Evolutionary conservation across 768 basidiomycete species (phyloP).

Genomic region (Epithele typhae): DNA sequence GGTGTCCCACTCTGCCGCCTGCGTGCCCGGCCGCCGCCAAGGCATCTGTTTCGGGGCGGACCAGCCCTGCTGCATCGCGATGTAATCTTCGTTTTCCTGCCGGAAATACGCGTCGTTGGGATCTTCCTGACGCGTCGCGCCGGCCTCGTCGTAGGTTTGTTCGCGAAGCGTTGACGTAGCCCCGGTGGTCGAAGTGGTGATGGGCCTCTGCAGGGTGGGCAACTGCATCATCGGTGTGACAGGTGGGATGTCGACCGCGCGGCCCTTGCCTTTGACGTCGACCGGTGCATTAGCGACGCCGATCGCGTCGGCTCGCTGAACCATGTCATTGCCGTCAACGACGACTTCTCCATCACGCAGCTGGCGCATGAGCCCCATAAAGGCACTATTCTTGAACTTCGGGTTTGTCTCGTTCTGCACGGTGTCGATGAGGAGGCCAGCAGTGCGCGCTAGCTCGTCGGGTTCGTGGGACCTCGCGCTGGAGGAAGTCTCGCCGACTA

Average conservation of each 20-base stretch:
- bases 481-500: constrained; percentile 6
- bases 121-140: constrained; percentile 5
- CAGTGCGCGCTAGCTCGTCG: constrained; percentile 78
- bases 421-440: constrained; percentile 72
- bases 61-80: constrained; percentile 9
- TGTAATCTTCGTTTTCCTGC: constrained; percentile 33
- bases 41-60: constrained; percentile 10
- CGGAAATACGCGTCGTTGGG: constrained; percentile 26
- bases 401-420: constrained; percentile 71
- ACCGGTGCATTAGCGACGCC: constrained; percentile 19
- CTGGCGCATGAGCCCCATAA: constrained; percentile 83
- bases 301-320: constrained; percentile 37
- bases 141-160: background rate
- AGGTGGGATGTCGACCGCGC: constrained; percentile 11
- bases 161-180: background rate
- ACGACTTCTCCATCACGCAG: constrained; percentile 74
- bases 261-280: constrained; percentile 70
- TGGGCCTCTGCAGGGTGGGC: constrained; percentile 8
- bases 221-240: constrained; percentile 3
- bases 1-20: constrained; percentile 50
- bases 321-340: constrained; percentile 76
- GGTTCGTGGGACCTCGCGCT: constrained; percentile 30
- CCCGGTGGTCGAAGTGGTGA: background rate
- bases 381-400: constrained; percentile 83
- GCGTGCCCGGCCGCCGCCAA: constrained; percentile 4